Base-by-base conservation (phyloP, 2,329 filamentous ascomycete genomes). In the Paracamarosporium sp. region DNA sequence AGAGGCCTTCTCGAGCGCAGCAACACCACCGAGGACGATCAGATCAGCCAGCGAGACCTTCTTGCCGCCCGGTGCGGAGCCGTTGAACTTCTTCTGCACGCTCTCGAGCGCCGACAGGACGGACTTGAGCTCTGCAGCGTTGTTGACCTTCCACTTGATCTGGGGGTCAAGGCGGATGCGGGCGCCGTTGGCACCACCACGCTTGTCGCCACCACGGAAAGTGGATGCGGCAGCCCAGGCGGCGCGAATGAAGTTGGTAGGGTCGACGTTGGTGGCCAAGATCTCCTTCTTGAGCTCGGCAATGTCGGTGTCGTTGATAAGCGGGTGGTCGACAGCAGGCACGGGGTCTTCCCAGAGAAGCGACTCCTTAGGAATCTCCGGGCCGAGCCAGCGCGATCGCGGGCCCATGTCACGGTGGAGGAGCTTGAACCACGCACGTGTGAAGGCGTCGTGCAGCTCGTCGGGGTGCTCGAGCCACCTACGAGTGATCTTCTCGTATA, bases 381-480 rank as follows among this genome's bases (percentile, higher is more conserved):
- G 90, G 28, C 90, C 90, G 45, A 92, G 70, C 82, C 90, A 93
- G 72, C 88, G 89, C 24, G 83, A 73, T 53, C 85, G 81, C 41
- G 90, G 90, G 15, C 90, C 90, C 79, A 93, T 85, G 74, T 93
- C 90, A 79, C 90, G 90, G 80, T 93, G 90, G 31, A 90, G 82
- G 40, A 93, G 85, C 86, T 93, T 93, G 85, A 91, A 93, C 90
- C 90, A 93, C 13, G 90, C 90, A 48, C 86, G 85, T 22, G 84
- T 82, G 70, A 93, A 93, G 8, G 85, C 87, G 59, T 92, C 86
- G 53, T 82, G 83, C 36, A 93, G 83, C 80, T 91, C 78, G 44
- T 90, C 83, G 1, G 88, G 88, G 78, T 93, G 79, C 64, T 87
- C 85, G 45, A 89, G 80, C 84, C 87, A 93, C 67, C 83, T 85